These are phyloP conservation scores for Cicer judaicum DNA, from an alignment of 306 rosid species.

Conservation along the genomic window DNA sequence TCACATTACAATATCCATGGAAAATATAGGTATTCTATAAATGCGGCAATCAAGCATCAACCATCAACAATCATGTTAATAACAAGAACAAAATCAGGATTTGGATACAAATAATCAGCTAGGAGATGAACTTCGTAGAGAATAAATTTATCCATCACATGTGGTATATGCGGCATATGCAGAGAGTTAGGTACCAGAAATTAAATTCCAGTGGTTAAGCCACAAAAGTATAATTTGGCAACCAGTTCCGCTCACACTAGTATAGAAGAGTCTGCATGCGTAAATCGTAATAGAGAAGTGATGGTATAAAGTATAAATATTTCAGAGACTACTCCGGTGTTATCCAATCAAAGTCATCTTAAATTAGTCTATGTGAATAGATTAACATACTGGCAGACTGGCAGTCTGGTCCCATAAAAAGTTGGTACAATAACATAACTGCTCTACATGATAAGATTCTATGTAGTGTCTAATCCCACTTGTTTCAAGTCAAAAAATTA, in stretches of 20 bases:
- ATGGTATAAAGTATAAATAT: not conserved
- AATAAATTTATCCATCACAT: conserved; percentile 12
- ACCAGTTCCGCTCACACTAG: not conserved
- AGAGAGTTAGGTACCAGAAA: not conserved
- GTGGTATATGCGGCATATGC: not conserved
- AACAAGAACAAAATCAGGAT: conserved; percentile 12
- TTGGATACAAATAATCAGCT: conserved; percentile 12
- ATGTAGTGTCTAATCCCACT: not conserved
- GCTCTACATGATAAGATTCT: not conserved
- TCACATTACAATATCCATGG: not conserved
- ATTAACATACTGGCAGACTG: not conserved
- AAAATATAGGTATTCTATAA: conserved; percentile 2
- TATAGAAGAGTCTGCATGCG: not conserved
- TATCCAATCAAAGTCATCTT: not conserved
- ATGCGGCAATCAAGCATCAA: not conserved
- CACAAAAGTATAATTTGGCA: not conserved
- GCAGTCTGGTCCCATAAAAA: not conserved
- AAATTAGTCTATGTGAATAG: not conserved
- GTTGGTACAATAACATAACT: not conserved
- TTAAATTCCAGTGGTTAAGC: conserved; percentile 3
- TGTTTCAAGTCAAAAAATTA: not conserved
- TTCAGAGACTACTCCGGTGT: not conserved
- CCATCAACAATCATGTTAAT: not conserved
- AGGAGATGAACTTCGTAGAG: conserved; percentile 27
- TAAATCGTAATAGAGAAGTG: not conserved